phyloP scores from a whole-genome alignment of 1,284 basidiomycete species.

The Cronartium quercuum region DNA sequence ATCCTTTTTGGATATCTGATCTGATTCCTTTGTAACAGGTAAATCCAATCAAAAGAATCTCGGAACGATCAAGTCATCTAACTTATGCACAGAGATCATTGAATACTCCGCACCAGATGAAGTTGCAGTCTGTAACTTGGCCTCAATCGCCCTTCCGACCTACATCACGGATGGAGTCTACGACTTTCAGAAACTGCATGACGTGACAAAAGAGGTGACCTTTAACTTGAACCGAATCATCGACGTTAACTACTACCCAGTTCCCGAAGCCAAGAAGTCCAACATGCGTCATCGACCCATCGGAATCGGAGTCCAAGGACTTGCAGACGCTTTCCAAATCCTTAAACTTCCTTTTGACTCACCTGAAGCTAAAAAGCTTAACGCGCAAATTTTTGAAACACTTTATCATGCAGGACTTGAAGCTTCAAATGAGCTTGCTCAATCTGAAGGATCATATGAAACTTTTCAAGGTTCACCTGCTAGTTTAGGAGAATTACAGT shows the following conservation, averaged over 20 bases:
- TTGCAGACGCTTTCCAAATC: slow-evolving; percentile 97
- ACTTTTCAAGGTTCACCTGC: slow-evolving; percentile 89
- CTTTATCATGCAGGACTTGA: slow-evolving; percentile 96
- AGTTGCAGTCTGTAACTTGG: slow-evolving; percentile 97
- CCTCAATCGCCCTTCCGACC: slow-evolving; percentile 84
- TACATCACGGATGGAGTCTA: slow-evolving; percentile 50
- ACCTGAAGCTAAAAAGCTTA: slow-evolving; percentile 75
- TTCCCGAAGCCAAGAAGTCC: slow-evolving; percentile 79
- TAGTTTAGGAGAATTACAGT: slow-evolving; percentile 81
- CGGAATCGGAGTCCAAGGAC: slow-evolving; percentile 94
- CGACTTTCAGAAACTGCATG: slow-evolving; percentile 91
- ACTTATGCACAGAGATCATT: slow-evolving; percentile 98
- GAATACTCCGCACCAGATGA: slow-evolving; percentile 98
- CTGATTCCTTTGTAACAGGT: slow-evolving; percentile 36
- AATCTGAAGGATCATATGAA: slow-evolving; percentile 75
- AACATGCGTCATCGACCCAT: slow-evolving; percentile 98
- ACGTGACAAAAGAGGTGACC: slow-evolving; percentile 79
- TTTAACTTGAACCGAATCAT: slow-evolving; percentile 93
- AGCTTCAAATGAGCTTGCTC: slow-evolving; percentile 82
- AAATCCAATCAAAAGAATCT: slow-evolving; percentile 85
- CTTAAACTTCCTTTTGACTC: slow-evolving; percentile 95
- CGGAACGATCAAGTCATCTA: slow-evolving; percentile 98
- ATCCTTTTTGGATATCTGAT: slow-evolving; percentile 65
- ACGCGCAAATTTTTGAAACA: slow-evolving; percentile 96
- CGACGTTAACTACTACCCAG: slow-evolving; percentile 86